These are phyloP conservation scores for Rutstroemia sydowiana DNA, from an alignment of 2,329 filamentous ascomycete genomes.

Conservation along the genomic window DNA sequence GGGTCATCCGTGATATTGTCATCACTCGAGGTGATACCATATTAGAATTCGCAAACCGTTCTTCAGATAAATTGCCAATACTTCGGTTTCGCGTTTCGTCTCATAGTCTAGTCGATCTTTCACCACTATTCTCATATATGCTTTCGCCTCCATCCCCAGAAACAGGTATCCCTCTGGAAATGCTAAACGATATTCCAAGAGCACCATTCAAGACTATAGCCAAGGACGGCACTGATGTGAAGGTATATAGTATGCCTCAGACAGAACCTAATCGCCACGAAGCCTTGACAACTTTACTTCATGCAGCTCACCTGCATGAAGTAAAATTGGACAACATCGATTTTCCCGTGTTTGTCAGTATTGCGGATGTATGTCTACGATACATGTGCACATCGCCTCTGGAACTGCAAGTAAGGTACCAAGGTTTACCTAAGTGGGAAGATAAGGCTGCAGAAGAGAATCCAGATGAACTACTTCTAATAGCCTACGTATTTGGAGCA, in stretches of 20 bases:
- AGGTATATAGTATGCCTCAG: slow-evolving; percentile 47
- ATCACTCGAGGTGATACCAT: slow-evolving; percentile 43
- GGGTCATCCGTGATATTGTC: slow-evolving; percentile 35
- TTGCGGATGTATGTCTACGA: slow-evolving; percentile 42
- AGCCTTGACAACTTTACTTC: slow-evolving; percentile 40
- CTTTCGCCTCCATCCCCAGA: slow-evolving; percentile 29
- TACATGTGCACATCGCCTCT: slow-evolving; percentile 46
- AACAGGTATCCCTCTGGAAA: slow-evolving; percentile 12
- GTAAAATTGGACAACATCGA: slow-evolving; percentile 38
- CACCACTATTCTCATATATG: slow-evolving; percentile 44
- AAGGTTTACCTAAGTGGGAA: slow-evolving; percentile 47
- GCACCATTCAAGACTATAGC: slow-evolving; percentile 33
- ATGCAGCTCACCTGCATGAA: slow-evolving; percentile 45
- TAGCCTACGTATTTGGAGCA: slow-evolving; percentile 46
- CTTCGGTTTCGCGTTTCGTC: slow-evolving; percentile 46
- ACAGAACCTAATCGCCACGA: slow-evolving; percentile 37
- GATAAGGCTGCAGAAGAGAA: slow-evolving; percentile 39
- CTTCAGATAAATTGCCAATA: slow-evolving; percentile 32
- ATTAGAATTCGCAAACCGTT: slow-evolving; percentile 43
- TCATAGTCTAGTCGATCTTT: slow-evolving; percentile 42
- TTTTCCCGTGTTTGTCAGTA: slow-evolving; percentile 44
- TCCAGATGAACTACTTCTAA: slow-evolving; percentile 43
- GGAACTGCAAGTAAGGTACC: slow-evolving; percentile 42
- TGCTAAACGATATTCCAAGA: slow-evolving; percentile 22
- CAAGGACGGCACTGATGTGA: slow-evolving; percentile 38